Conservation (phyloP, 331 rosid genomes). For the Arachis monticola region DNA sequence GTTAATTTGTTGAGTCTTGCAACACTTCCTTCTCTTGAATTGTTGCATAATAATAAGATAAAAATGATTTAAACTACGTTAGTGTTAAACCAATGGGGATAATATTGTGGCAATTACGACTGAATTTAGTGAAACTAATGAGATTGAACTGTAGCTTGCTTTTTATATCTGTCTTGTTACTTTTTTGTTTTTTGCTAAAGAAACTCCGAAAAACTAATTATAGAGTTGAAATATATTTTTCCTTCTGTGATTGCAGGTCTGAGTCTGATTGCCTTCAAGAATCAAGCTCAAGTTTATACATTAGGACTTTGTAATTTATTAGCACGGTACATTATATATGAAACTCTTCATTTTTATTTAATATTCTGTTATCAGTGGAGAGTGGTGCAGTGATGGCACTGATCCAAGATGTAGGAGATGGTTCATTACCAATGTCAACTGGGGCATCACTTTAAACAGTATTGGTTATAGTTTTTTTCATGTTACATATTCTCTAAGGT, state of each 20-base stretch:
- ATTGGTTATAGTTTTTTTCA: neutral
- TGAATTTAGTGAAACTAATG: neutral
- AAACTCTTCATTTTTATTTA: slow-evolving; percentile 31
- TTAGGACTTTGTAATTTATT: slow-evolving; percentile 14
- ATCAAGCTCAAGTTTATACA: neutral
- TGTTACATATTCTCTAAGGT: neutral
- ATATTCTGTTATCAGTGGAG: slow-evolving; percentile 1
- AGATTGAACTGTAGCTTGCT: neutral
- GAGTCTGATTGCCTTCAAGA: slow-evolving; percentile 1
- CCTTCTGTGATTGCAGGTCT: slow-evolving; percentile 27
- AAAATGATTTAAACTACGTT: neutral
- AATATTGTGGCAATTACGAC: slow-evolving; percentile 1
- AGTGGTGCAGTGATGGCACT: no score
- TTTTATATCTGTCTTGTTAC: slow-evolving; percentile 5
- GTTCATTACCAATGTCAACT: no score
- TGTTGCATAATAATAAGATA: slow-evolving; percentile 7
- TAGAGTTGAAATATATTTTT: slow-evolving; percentile 23
- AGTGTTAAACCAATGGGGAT: neutral
- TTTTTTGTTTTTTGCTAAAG: slow-evolving; percentile 6
- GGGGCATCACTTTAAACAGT: neutral
- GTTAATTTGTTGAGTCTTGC: neutral
- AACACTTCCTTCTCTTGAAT: neutral
- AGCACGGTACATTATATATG: slow-evolving; percentile 23
- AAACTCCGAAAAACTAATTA: slow-evolving; percentile 6
- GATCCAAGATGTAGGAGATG: no score